Evolutionary conservation across 2,329 filamentous ascomycete genomes (phyloP).

Genomic region (Xenoacremonium recifei): DNA sequence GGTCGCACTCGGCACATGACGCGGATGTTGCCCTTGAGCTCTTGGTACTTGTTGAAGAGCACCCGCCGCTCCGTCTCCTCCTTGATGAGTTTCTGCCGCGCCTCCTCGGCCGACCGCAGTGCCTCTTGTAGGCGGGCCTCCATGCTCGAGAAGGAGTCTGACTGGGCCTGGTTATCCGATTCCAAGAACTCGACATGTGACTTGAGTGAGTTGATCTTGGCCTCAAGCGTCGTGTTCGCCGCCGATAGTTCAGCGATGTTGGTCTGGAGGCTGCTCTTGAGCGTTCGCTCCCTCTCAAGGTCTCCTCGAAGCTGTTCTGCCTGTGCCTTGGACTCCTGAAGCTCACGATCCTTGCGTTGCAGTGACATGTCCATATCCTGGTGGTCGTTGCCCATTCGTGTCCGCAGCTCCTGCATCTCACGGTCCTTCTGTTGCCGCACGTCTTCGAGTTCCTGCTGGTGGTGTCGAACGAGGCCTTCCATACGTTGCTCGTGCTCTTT

Average conservation of each 20-base stretch:
- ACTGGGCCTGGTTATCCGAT: conserved; percentile 85
- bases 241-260: conserved; percentile 58
- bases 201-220: conserved; percentile 70
- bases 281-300: conserved; percentile 61
- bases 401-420: conserved; percentile 66
- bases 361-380: conserved; percentile 48
- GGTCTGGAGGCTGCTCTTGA: conserved; percentile 53
- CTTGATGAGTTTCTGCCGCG: conserved; percentile 79
- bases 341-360: conserved; percentile 53
- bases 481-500: conserved; percentile 68
- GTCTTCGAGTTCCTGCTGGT: conserved; percentile 64
- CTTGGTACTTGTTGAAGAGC: conserved; percentile 96
- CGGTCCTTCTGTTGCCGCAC: conserved; percentile 56
- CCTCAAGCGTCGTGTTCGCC: conserved; percentile 68
- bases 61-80: conserved; percentile 90
- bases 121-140: conserved; percentile 80
- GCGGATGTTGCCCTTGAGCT: conserved; percentile 96
- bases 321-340: conserved; percentile 45
- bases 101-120: conserved; percentile 63
- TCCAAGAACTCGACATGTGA: conserved; percentile 88
- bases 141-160: conserved; percentile 79
- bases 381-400: conserved; percentile 49
- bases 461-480: conserved; percentile 59
- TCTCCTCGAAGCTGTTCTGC: conserved; percentile 47
- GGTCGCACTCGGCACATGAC: conserved; percentile 97